Conservation (phyloP, 148 eudicot species). For the Rhododendron williamsianum region DNA sequence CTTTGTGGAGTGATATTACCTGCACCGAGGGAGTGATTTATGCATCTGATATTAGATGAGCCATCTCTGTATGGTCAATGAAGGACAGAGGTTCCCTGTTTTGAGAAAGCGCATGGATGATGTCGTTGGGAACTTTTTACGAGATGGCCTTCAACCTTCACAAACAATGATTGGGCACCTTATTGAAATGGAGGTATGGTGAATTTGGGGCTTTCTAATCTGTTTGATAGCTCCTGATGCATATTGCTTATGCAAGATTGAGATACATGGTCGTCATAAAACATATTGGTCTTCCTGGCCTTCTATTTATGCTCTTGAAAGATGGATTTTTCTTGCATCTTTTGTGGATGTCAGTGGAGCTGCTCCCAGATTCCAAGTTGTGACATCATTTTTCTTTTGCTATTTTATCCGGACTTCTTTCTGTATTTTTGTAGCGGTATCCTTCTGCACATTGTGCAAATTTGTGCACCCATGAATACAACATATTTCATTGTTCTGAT, state of each 20-base stretch:
- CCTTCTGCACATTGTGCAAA: not conserved
- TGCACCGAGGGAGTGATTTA: not conserved
- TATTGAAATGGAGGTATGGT: slow-evolving; percentile 88
- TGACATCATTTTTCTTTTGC: not conserved
- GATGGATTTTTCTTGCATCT: not conserved
- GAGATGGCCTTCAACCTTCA: slow-evolving; percentile 73
- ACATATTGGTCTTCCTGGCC: not conserved
- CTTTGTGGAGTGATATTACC: not conserved
- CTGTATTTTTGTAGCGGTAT: not conserved
- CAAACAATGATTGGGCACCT: slow-evolving; percentile 76
- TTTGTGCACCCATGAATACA: not conserved
- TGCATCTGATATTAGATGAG: slow-evolving; percentile 59
- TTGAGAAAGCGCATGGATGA: slow-evolving; percentile 86
- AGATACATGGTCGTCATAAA: not conserved
- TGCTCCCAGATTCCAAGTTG: not conserved
- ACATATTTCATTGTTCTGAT: not conserved
- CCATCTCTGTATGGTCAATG: slow-evolving; percentile 72
- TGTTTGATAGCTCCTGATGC: not conserved
- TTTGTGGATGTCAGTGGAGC: not conserved
- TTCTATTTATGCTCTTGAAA: not conserved
- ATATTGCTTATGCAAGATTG: not conserved
- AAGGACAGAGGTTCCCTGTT: slow-evolving; percentile 77
- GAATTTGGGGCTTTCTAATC: not conserved
- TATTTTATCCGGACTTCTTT: not conserved
- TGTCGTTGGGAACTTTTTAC: slow-evolving; percentile 68